Evolutionary conservation across 805 yeast genomes (phyloP).

Genomic region (Brettanomyces sp.): DNA sequence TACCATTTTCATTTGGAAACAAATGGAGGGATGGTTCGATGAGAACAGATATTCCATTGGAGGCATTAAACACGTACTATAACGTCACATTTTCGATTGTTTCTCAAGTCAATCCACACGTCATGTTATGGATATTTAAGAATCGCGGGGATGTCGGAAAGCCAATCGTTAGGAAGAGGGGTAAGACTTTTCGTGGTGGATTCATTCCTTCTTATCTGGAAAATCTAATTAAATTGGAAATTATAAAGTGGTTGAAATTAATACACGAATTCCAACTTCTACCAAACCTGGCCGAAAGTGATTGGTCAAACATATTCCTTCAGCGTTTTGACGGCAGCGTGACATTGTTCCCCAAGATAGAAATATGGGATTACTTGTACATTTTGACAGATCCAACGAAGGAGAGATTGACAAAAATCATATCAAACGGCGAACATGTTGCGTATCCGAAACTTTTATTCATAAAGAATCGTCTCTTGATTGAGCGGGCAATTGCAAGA

Average conservation of each 20-base stretch:
- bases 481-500: slow-evolving; percentile 55
- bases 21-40: slow-evolving; percentile 76
- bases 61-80: slow-evolving; percentile 62
- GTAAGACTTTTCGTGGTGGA: slow-evolving; percentile 64
- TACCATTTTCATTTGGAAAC: slow-evolving; percentile 65
- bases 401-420: slow-evolving; percentile 43
- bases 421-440: slow-evolving; percentile 53
- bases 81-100: slow-evolving; percentile 71
- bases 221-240: slow-evolving; percentile 60
- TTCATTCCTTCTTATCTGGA: slow-evolving; percentile 66
- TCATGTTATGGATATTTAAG: slow-evolving; percentile 63
- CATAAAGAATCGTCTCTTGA: slow-evolving; percentile 50
- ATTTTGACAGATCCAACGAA: slow-evolving; percentile 63
- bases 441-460: slow-evolving; percentile 60
- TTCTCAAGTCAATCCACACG: slow-evolving; percentile 79
- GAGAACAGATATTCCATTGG: slow-evolving; percentile 71
- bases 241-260: slow-evolving; percentile 67
- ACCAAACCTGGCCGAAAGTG: slow-evolving; percentile 63
- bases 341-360: slow-evolving; percentile 66
- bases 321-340: slow-evolving; percentile 70
- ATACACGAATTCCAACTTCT: slow-evolving; percentile 55
- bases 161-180: slow-evolving; percentile 55
- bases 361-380: slow-evolving; percentile 48
- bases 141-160: slow-evolving; percentile 76
- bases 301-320: slow-evolving; percentile 71